These are phyloP conservation scores for Entomortierella parvispora DNA, from an alignment of 192 early-diverging fungal genomes.

Conservation along the genomic window DNA sequence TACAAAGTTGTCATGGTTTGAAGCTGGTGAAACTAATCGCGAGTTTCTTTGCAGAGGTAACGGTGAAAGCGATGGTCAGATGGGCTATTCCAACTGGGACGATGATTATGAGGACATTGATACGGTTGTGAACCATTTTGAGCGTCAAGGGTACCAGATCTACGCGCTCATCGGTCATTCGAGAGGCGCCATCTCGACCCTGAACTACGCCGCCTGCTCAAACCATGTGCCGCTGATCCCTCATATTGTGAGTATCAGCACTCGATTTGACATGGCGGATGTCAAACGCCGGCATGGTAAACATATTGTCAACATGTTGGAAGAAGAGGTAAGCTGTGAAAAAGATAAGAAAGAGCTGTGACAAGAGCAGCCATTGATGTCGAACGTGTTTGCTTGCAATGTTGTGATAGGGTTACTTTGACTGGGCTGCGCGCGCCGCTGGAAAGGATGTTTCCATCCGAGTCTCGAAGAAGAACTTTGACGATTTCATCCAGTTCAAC, in stretches of 20 bases:
- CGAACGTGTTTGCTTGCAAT: neutral
- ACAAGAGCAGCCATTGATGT: neutral
- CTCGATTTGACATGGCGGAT: constrained; percentile 19
- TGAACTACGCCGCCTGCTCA: constrained; percentile 20
- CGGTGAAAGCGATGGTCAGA: constrained; percentile 43
- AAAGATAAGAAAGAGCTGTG: neutral
- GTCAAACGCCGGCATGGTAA: constrained; percentile 14
- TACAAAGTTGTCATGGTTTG: neutral
- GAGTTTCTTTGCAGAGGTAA: constrained; percentile 11
- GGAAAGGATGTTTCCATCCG: constrained; percentile 15
- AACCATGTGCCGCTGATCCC: constrained; percentile 21
- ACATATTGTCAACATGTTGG: constrained; percentile 6
- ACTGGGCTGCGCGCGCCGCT: constrained; percentile 10
- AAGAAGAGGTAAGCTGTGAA: constrained; percentile 5
- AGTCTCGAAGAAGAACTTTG: constrained; percentile 19
- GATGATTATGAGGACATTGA: constrained; percentile 40
- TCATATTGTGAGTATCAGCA: constrained; percentile 15
- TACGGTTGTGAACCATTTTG: constrained; percentile 19
- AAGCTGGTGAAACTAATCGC: neutral
- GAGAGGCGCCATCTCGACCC: constrained; percentile 17
- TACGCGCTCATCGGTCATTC: constrained; percentile 42
- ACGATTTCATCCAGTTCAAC: constrained; percentile 21
- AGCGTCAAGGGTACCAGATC: constrained; percentile 20
- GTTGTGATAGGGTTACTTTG: constrained; percentile 10
- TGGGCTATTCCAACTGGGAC: constrained; percentile 22